Evolutionary conservation across 2,329 filamentous ascomycete genomes (phyloP).

Genomic region (Bisporella sp.): DNA sequence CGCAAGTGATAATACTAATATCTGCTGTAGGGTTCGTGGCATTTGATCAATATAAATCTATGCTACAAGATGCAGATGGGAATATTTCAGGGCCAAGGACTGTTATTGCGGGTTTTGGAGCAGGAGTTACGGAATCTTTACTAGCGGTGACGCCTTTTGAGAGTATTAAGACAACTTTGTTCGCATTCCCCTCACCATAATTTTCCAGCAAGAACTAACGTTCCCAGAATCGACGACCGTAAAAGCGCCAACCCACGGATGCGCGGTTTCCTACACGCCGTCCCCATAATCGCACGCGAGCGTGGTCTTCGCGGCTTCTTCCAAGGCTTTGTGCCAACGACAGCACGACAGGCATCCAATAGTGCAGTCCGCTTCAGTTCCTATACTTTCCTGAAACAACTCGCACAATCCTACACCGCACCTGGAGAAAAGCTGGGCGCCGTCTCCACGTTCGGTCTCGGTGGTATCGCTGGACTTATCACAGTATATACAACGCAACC

Average conservation of each 20-base stretch:
- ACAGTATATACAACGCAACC: constrained; percentile 75
- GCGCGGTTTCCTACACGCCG: constrained; percentile 86
- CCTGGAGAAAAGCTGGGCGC: constrained; percentile 92
- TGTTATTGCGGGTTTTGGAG: constrained; percentile 88
- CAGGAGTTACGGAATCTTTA: constrained; percentile 87
- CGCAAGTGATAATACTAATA: not conserved
- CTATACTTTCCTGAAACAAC: constrained; percentile 84
- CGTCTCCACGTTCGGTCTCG: constrained; percentile 82
- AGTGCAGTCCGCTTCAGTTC: constrained; percentile 84
- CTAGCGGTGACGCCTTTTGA: constrained; percentile 95
- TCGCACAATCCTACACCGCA: constrained; percentile 85
- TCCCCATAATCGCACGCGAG: constrained; percentile 79
- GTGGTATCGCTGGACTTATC: constrained; percentile 80
- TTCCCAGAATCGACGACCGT: constrained; percentile 77
- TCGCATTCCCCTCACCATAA: constrained; percentile 6
- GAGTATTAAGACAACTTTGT: constrained; percentile 95
- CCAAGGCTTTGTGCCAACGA: constrained; percentile 93
- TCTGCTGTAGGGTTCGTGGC: constrained; percentile 69
- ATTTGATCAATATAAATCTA: constrained; percentile 86
- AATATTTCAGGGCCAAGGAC: constrained; percentile 86
- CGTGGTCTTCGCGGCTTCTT: constrained; percentile 89
- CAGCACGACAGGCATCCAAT: constrained; percentile 90
- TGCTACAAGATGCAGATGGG: constrained; percentile 77
- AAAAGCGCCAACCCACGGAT: constrained; percentile 81
- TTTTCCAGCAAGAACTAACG: constrained; percentile 26